Conservation (phyloP, 2,329 filamentous ascomycete genomes). For the Triangularia setosa region DNA sequence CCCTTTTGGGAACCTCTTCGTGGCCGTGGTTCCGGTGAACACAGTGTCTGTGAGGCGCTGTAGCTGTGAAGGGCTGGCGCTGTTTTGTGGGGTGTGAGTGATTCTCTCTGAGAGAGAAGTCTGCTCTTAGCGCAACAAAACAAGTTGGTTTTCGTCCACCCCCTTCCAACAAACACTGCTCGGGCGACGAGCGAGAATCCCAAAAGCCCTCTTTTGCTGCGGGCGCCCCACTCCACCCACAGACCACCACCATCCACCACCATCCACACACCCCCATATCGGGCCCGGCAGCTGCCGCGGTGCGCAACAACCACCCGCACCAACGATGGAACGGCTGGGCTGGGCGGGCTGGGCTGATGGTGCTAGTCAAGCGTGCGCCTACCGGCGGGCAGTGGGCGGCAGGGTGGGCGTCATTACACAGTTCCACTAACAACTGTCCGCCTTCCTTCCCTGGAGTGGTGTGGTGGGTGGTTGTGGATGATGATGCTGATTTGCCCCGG, state of each 20-base stretch:
- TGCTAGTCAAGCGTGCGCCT: not conserved
- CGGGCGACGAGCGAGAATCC: not conserved
- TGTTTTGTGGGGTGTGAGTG: not conserved
- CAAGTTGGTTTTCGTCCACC: not conserved
- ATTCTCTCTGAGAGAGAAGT: not conserved
- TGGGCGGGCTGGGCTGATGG: not conserved
- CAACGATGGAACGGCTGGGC: not conserved
- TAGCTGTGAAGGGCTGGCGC: not conserved
- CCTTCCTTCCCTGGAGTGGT: not conserved
- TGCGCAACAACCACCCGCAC: not conserved
- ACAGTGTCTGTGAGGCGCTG: constrained; percentile 5
- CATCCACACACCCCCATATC: not conserved
- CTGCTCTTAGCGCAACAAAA: no score
- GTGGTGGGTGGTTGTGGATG: not conserved
- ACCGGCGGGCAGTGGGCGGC: not conserved
- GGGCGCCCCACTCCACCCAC: not conserved
- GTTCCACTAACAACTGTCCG: not conserved
- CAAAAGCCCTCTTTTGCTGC: not conserved
- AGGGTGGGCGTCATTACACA: not conserved
- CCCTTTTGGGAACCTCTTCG: constrained; percentile 9
- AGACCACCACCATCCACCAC: no score
- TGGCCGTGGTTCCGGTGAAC: constrained; percentile 13
- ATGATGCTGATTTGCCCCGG: not conserved
- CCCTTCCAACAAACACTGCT: not conserved
- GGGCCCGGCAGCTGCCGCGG: not conserved